phyloP scores from a whole-genome alignment of 306 rosid species.

The Sindora glabra region DNA sequence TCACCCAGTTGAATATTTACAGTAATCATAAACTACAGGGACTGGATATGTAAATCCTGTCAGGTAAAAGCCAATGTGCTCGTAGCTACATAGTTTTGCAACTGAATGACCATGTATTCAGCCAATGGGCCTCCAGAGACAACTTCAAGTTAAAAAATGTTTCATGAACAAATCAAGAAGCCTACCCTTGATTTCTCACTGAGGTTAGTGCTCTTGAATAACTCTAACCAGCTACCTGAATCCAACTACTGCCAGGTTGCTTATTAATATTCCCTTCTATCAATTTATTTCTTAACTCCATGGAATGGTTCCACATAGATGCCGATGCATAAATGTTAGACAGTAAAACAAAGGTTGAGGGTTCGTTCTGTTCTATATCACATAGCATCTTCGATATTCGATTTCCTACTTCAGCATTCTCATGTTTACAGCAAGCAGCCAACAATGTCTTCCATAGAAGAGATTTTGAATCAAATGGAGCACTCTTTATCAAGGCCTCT shows the following conservation, averaged over 20 bases:
- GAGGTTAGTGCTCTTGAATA: neutral
- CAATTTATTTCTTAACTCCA: slow-evolving; percentile 34
- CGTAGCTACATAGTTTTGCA: neutral
- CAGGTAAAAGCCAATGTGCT: neutral
- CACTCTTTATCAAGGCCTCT: slow-evolving; percentile 23
- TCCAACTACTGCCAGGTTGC: slow-evolving; percentile 41
- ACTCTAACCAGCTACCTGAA: slow-evolving; percentile 30
- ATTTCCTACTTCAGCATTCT: slow-evolving; percentile 25
- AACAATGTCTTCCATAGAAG: slow-evolving; percentile 40
- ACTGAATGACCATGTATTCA: neutral
- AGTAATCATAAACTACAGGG: neutral
- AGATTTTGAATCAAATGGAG: slow-evolving; percentile 35
- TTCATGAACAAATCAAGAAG: neutral
- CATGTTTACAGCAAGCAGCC: slow-evolving; percentile 37
- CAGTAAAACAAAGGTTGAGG: slow-evolving; percentile 30
- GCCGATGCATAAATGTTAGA: slow-evolving; percentile 43
- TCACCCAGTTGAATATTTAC: neutral
- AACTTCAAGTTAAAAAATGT: neutral
- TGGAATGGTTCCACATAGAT: slow-evolving; percentile 33
- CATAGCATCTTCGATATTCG: slow-evolving; percentile 33
- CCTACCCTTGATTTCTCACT: neutral
- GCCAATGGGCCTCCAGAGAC: neutral
- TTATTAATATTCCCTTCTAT: slow-evolving; percentile 21
- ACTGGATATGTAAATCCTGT: neutral
- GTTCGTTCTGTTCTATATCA: slow-evolving; percentile 26